A percentile compares a stretch with the other conserved stretches of the same genome.
phyloP scores from a whole-genome alignment of 2,329 filamentous ascomycete species.

The Sarocladium strictum region DNA sequence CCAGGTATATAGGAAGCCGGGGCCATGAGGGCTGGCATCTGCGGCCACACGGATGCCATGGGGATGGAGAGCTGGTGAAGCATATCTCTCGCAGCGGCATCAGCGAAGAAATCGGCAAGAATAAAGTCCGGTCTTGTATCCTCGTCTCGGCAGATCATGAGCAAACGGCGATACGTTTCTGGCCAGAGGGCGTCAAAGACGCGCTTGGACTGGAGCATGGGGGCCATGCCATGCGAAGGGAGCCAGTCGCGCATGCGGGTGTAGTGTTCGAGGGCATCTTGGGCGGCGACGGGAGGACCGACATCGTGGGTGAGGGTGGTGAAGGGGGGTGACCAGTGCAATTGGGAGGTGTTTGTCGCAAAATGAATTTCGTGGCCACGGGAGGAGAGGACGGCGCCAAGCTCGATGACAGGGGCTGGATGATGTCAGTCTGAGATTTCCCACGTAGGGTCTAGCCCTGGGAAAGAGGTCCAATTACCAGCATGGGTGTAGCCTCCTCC shows the following conservation, averaged over 20 bases:
- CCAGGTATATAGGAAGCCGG: constrained; percentile 34
- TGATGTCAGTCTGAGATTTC: background rate
- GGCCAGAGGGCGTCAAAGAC: constrained; percentile 32
- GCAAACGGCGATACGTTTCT: constrained; percentile 18
- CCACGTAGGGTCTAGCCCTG: too few relatives aligned
- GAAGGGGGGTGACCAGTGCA: constrained; percentile 28
- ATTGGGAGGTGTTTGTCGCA: constrained; percentile 30
- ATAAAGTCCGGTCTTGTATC: constrained; percentile 30
- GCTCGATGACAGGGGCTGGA: constrained; percentile 28
- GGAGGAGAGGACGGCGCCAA: constrained; percentile 25
- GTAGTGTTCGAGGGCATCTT: constrained; percentile 27
- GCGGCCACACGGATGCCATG: constrained; percentile 32
- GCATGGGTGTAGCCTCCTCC: constrained; percentile 31
- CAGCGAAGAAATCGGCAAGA: constrained; percentile 37
- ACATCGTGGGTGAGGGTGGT: constrained; percentile 24
- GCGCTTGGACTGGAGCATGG: constrained; percentile 28
- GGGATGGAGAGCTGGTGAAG: constrained; percentile 29
- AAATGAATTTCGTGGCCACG: constrained; percentile 31
- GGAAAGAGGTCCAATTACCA: constrained; percentile 13
- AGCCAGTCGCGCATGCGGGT: constrained; percentile 27
- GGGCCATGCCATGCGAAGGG: constrained; percentile 23
- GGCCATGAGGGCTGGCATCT: constrained; percentile 34
- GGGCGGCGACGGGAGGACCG: constrained; percentile 22
- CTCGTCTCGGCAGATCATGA: constrained; percentile 13
- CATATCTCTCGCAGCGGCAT: constrained; percentile 34